Evolutionary conservation across 108 stramenopile species (phyloP), one percentile per base, ranked within the genome.

Genomic region (Asterionellopsis glacialis): DNA sequence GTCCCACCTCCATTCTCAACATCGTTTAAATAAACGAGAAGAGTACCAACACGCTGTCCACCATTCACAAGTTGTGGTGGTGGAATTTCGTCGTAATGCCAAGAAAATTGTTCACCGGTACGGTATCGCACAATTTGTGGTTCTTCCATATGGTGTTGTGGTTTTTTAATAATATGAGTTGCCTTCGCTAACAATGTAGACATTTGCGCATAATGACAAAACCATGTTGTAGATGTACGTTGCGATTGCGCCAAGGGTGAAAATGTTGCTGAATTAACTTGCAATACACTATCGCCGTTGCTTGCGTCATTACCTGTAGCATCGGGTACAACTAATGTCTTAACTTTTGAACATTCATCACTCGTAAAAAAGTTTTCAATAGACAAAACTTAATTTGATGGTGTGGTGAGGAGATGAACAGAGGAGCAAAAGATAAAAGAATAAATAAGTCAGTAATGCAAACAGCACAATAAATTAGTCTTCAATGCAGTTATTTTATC

Each of bases 201-300:
- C 0, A 88, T 69, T 26, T 68, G 55, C 2, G 53, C 45, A 62
- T 77, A 92, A 19, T 62, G 45, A 41, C 83, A 85, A 74, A 88
- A 92, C 85, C 87, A 92, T 11, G 84, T 87, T 13, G 91, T 88
- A 0, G 87, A 88, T 23, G 91, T 92, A 5, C 91, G 72, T 59
- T 61, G 70, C 10, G 85, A 87, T 21, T 69, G 49, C 27, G 84
- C 73, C 5, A 68, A 54, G 11, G 65, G 51, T 0, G 79, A 66
- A 57, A 90, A 87, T 5, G 88, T 90, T 10, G 79, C 77, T 13
- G 84, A 85, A 27, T 61, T 38, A 0, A 90, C 76, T 3, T 44
- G 43, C 41, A 10, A n/a, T 39, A 55, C 26, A 16, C 22, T n/a
- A n/a, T 56, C 11, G 12, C 5, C 13, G 73, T 40, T 41, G 66